Percentiles rank a stretch among this genome's conserved stretches.
phyloP scores from a whole-genome alignment of 768 basidiomycete genomes.

The Sarcodon aspratus region DNA sequence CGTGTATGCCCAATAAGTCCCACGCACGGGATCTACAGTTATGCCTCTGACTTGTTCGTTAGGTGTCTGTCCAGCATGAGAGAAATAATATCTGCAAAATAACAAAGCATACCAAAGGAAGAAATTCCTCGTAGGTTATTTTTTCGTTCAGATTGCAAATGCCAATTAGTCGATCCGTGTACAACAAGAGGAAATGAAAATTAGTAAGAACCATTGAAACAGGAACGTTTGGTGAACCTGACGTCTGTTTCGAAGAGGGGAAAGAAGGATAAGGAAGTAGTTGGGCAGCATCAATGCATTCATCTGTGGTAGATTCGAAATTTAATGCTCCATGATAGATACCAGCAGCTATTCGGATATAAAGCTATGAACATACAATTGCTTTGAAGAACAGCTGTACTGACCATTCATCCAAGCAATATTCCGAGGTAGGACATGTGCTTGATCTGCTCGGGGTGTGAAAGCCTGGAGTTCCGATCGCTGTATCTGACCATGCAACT shows the following conservation, averaged over 20 bases:
- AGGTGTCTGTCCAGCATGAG: constrained; percentile 41
- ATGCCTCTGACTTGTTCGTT: constrained; percentile 66
- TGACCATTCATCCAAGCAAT: constrained; percentile 91
- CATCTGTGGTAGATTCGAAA: constrained; percentile 57
- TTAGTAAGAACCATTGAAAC: constrained; percentile 77
- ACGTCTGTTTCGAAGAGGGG: constrained; percentile 14
- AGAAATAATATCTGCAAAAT: not conserved
- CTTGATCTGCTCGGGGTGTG: constrained; percentile 59
- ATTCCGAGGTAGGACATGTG: constrained; percentile 53
- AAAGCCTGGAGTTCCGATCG: constrained; percentile 77
- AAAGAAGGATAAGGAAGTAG: constrained; percentile 65
- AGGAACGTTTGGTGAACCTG: constrained; percentile 34
- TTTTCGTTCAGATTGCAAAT: constrained; percentile 75
- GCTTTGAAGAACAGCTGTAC: constrained; percentile 7
- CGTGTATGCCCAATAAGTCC: constrained; percentile 93
- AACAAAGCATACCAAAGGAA: constrained; percentile 56
- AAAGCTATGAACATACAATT: not conserved
- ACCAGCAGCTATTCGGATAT: constrained; percentile 51
- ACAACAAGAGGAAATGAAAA: constrained; percentile 85
- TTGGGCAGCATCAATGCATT: constrained; percentile 67
- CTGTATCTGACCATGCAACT: constrained; percentile 70
- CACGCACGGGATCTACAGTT: constrained; percentile 73
- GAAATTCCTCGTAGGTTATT: constrained; percentile 69
- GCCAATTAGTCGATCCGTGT: constrained; percentile 64
- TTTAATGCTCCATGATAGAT: constrained; percentile 79